A percentile compares a stretch with the other conserved stretches of the same genome.
phyloP scores from a whole-genome alignment of 345 rosid genomes.

The Cochlearia excelsa region DNA sequence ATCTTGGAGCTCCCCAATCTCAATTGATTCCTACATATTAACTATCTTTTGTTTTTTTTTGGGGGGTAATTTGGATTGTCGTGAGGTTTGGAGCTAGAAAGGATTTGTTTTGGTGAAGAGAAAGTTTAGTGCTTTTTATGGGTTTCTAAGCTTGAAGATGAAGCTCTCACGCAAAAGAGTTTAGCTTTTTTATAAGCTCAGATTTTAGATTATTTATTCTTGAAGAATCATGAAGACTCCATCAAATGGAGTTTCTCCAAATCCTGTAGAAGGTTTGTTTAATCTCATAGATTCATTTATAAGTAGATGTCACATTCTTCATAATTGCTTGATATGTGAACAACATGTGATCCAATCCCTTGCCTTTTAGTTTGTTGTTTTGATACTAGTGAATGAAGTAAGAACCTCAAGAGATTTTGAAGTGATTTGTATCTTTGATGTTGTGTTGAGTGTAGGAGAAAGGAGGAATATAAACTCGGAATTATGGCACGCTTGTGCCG shows the following conservation, averaged over 20 bases:
- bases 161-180: slow-evolving; percentile 22
- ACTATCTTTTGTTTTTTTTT: background rate
- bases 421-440: slow-evolving; percentile 24
- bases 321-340: slow-evolving; percentile 12
- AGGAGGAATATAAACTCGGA: slow-evolving; percentile 78
- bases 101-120: slow-evolving; percentile 7
- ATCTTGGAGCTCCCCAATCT: slow-evolving; percentile 32
- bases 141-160: slow-evolving; percentile 21
- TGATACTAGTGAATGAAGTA: slow-evolving; percentile 16
- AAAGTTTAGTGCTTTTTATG: slow-evolving; percentile 21
- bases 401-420: background rate
- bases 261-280: slow-evolving; percentile 65
- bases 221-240: slow-evolving; percentile 66
- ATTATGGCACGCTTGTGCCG: slow-evolving; percentile 96
- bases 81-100: slow-evolving; percentile 19
- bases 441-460: slow-evolving; percentile 54
- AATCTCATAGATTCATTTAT: slow-evolving; percentile 15
- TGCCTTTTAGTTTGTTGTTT: slow-evolving; percentile 9
- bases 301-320: slow-evolving; percentile 13
- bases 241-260: slow-evolving; percentile 68
- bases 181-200: slow-evolving; percentile 22
- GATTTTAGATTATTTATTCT: slow-evolving; percentile 25
- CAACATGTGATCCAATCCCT: background rate
- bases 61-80: slow-evolving; percentile 16
- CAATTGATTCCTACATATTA: slow-evolving; percentile 12